Percentiles rank a stretch among this genome's conserved stretches.
Evolutionary conservation across 768 basidiomycete species (phyloP).

Genomic region (Trametes coccinea): DNA sequence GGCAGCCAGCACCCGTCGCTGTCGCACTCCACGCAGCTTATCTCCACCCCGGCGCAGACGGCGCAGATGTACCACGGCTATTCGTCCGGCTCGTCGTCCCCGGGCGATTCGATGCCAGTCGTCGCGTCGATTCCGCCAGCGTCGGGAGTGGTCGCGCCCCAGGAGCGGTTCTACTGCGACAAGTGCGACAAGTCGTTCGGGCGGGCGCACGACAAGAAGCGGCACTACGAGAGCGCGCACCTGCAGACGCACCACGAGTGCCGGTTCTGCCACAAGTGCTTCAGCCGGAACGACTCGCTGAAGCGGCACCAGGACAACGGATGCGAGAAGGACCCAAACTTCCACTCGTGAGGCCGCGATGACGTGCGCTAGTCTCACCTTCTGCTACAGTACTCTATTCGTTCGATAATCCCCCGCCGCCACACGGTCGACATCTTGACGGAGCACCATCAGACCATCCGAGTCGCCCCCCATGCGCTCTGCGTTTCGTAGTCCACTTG

Average conservation of each 20-base stretch:
- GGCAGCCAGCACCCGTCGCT: conserved; percentile 15
- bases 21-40: conserved; percentile 22
- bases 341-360: conserved; percentile 19
- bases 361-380: conserved; percentile 5
- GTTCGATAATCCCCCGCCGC: conserved; percentile 5
- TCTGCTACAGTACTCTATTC: conserved; percentile 12
- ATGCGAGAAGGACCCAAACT: conserved; percentile 61
- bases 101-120: conserved; percentile 13
- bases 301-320: conserved; percentile 84
- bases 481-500: neutral
- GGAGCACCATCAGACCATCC: neutral
- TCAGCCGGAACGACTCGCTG: conserved; percentile 76
- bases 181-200: conserved; percentile 80
- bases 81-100: conserved; percentile 8
- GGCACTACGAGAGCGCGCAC: conserved; percentile 80
- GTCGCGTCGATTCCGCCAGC: conserved; percentile 26
- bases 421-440: conserved; percentile 3
- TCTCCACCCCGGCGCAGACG: conserved; percentile 25
- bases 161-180: conserved; percentile 73
- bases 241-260: conserved; percentile 65
- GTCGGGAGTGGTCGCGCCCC: conserved; percentile 38
- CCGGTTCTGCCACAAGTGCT: conserved; percentile 73
- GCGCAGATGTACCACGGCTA: conserved; percentile 22
- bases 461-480: neutral
- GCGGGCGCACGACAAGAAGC: conserved; percentile 77